These are phyloP conservation scores for Amylostereum areolatum DNA, from an alignment of 1,284 basidiomycete species.

Conservation along the genomic window DNA sequence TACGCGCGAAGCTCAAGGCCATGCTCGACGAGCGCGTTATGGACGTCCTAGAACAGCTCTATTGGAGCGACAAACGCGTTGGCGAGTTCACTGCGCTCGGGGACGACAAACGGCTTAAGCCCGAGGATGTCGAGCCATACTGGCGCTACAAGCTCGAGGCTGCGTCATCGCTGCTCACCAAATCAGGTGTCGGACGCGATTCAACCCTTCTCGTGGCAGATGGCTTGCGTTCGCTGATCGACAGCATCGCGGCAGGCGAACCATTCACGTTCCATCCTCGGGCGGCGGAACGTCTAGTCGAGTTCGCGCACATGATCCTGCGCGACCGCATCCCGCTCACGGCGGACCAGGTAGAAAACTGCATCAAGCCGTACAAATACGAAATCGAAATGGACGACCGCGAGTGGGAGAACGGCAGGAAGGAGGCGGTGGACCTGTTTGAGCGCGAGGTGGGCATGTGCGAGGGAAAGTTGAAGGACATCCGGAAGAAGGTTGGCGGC, in stretches of 20 bases:
- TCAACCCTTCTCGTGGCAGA: constrained; percentile 95
- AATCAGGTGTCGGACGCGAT: constrained; percentile 94
- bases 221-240: constrained; percentile 83
- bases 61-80: constrained; percentile 90
- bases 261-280: constrained; percentile 90
- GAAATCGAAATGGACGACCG: constrained; percentile 85
- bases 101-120: constrained; percentile 63
- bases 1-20: constrained; percentile 82
- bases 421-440: constrained; percentile 71
- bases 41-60: constrained; percentile 94
- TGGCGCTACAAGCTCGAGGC: constrained; percentile 97
- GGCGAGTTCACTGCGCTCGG: constrained; percentile 72
- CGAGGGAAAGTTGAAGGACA: constrained; percentile 81
- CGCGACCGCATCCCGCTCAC: constrained; percentile 89
- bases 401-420: constrained; percentile 88
- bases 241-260: constrained; percentile 81
- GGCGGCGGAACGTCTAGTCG: constrained; percentile 82
- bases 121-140: constrained; percentile 82
- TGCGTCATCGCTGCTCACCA: constrained; percentile 87
- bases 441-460: constrained; percentile 84
- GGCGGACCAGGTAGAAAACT: constrained; percentile 98
- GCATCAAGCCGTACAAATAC: constrained; percentile 99
- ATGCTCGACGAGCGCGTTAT: constrained; percentile 96
- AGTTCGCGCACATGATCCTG: constrained; percentile 90
- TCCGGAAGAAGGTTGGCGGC: constrained; percentile 83